Percentiles rank a stretch among this genome's conserved stretches.
These are phyloP conservation scores for Echinochloa phyllopogon DNA, from an alignment of 176 grass and related monocot genomes.

Conservation along the genomic window DNA sequence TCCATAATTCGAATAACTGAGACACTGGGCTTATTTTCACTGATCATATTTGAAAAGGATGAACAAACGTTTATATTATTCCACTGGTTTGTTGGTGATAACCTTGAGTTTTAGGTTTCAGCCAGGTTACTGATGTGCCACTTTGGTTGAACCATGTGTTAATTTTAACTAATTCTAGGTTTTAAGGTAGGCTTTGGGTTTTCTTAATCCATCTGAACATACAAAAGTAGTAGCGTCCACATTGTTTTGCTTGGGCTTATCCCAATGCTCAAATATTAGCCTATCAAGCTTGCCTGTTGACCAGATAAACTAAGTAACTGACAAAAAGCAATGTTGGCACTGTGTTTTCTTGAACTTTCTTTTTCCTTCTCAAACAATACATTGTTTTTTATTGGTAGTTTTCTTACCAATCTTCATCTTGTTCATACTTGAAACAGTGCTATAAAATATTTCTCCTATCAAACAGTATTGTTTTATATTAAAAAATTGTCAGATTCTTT, in stretches of 20 bases:
- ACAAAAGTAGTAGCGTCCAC: not conserved
- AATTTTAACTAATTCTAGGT: conserved; percentile 8
- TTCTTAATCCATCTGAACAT: conserved; percentile 15
- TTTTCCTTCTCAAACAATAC: no score
- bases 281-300: not conserved
- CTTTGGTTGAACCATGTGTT: not conserved
- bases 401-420: conserved; percentile 18
- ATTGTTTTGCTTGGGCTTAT: not conserved
- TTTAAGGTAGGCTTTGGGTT: not conserved
- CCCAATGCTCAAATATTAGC: not conserved
- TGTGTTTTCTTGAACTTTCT: no score
- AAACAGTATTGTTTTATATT: not conserved
- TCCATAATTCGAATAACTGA: conserved; percentile 5
- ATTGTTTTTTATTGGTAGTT: not conserved
- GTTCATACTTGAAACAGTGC: not conserved
- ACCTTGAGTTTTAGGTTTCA: not conserved
- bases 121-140: not conserved
- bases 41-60: conserved; percentile 14
- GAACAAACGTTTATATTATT: not conserved
- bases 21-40: not conserved
- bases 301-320: not conserved
- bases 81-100: not conserved
- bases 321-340: not conserved
- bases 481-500: not conserved
- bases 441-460: not conserved